Conservation (phyloP, 1,139 yeast species). For the Yamadazyma buinensis region DNA sequence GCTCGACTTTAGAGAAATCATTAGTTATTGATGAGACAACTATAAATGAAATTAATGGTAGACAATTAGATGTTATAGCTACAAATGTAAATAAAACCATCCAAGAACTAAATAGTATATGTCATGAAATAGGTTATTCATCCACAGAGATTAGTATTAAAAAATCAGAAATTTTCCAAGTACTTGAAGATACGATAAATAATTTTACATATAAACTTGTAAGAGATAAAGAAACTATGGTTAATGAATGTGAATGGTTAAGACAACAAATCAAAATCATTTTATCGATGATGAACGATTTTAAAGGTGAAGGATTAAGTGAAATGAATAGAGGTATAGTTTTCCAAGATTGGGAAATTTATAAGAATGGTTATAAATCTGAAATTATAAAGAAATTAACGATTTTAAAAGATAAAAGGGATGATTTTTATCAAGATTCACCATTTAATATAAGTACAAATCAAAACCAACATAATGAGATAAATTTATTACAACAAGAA, state of each 20-base stretch:
- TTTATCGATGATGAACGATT: conserved; percentile 40
- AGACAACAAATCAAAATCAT: conserved; percentile 42
- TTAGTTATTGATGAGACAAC: conserved; percentile 1
- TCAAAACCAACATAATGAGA: conserved; percentile 11
- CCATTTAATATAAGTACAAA: conserved; percentile 24
- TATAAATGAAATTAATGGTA: conserved; percentile 7
- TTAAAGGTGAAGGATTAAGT: conserved; percentile 25
- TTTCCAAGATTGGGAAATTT: conserved; percentile 24
- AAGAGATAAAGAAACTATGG: conserved; percentile 37
- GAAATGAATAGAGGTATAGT: conserved; percentile 31
- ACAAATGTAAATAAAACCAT: conserved; percentile 33
- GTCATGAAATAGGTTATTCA: conserved; percentile 38
- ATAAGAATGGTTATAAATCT: conserved; percentile 30
- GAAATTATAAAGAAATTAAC: conserved; percentile 22
- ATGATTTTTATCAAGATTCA: conserved; percentile 23
- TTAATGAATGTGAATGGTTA: conserved; percentile 47
- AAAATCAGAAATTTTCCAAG: conserved; percentile 36
- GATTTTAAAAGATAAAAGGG: conserved; percentile 17
- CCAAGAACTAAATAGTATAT: conserved; percentile 29
- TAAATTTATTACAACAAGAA: conserved; percentile 22
- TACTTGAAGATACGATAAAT: conserved; percentile 37
- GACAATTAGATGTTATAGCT: conserved; percentile 24
- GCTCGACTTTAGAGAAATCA: neutral
- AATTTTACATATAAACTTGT: conserved; percentile 30
- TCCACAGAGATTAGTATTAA: conserved; percentile 30